Evolutionary conservation across 345 rosid genomes (phyloP).

Genomic region (Dipteronia sinensis): DNA sequence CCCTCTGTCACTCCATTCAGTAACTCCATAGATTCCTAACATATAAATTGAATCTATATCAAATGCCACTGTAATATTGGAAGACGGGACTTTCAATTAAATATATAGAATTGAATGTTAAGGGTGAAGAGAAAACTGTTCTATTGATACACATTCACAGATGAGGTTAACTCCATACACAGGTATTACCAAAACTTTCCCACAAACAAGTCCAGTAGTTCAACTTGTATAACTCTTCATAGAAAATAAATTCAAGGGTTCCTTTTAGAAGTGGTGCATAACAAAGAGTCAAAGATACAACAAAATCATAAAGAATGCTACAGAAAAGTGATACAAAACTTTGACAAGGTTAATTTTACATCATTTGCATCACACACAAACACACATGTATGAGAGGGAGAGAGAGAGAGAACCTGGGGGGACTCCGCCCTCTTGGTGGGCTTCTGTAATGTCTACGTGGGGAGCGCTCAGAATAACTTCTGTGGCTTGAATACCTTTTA

Average conservation of each 20-base stretch:
- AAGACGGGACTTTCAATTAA: not conserved
- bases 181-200: not conserved
- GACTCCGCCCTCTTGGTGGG: slow-evolving; percentile 74
- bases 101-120: not conserved
- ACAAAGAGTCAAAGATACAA: not conserved
- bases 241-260: not conserved
- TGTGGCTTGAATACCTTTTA: slow-evolving; percentile 58
- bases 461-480: slow-evolving; percentile 54
- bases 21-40: not conserved
- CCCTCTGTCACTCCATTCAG: not conserved
- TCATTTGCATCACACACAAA: not conserved
- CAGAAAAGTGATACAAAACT: not conserved
- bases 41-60: not conserved
- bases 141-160: not conserved
- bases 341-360: not conserved
- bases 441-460: slow-evolving; percentile 61
- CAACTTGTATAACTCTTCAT: not conserved
- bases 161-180: not conserved
- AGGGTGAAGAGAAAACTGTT: not conserved
- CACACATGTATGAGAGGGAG: not conserved
- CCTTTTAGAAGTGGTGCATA: not conserved
- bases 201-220: not conserved
- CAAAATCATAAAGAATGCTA: not conserved
- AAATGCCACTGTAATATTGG: not conserved
- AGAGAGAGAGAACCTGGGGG: slow-evolving; percentile 65